Base-by-base conservation (phyloP, 140 eudicot genomes). In the Bidens hawaiensis region DNA sequence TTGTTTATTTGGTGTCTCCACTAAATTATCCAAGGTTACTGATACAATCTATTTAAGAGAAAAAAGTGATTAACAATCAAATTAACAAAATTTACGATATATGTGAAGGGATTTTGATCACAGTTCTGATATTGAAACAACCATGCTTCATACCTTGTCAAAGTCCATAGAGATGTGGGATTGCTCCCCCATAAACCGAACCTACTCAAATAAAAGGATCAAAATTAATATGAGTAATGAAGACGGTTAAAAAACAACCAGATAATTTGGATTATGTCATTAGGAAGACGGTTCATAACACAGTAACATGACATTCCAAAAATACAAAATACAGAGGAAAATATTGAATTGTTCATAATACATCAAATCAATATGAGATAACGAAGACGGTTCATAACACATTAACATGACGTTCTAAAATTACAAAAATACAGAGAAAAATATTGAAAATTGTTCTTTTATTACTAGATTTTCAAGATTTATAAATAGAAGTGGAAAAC, bases 101-200 rank as follows among this genome's bases (percentile, higher is more conserved):
- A 27, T 62, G 50, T 62, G 65, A 60, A 34, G 28, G 31, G 41
- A 55, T 36, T 60, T 62, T 51, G 24, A 28, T 52, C 64, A 61
- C 63, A 3, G 50, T 46, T 59, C 30, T 22, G 40, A 30, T 46
- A 69, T 21, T 64, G 31, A 48, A 47, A 30, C 60, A 33, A 18
- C 63, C 27, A 57, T 57, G 63, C 46, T 28, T 33, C 94, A 56
- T 83, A 88, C 96, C 46, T 77, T 81, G 75, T 85, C 96, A 82
- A 88, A 79, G 77, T 88, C 87, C 87, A 82, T 72, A 62, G 96
- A 85, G 64, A 88, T 77, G 53, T 88, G 96, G 68, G 94, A 84
- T 67, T 88, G 94, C 76, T 82, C 85, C 56, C 96, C 96, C 96
- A 88, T 88, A 67, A 74, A 88, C 24, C 42, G 78, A 67, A 88